Percentiles rank a stretch among this genome's conserved stretches.
Evolutionary conservation across 148 eudicot species (phyloP).

Genomic region (Cornus controversa): DNA sequence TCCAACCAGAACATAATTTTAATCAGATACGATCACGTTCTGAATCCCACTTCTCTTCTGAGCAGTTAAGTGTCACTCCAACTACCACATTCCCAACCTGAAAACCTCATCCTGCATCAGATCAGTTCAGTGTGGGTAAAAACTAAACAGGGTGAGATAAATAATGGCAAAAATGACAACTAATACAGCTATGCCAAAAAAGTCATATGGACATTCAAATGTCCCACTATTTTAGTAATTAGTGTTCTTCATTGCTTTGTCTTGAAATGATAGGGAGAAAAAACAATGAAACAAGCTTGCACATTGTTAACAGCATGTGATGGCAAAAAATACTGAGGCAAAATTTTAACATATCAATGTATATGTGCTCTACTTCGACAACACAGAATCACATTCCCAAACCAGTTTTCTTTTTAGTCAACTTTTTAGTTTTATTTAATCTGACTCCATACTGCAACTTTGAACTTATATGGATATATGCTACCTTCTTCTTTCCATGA

Average conservation of each 20-base stretch:
- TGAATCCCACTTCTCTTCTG: constrained; percentile 4
- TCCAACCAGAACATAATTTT: background rate
- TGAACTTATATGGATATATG: background rate
- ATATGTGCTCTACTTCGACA: background rate
- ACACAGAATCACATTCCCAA: background rate
- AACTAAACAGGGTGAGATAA: constrained; percentile 3
- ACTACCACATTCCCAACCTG: constrained; percentile 4
- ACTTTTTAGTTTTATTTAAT: background rate
- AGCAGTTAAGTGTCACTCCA: background rate
- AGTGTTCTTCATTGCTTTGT: background rate
- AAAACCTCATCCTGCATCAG: constrained; percentile 13
- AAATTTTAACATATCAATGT: background rate
- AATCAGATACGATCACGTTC: background rate
- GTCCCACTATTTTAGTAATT: background rate
- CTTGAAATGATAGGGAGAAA: background rate
- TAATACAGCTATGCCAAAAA: background rate
- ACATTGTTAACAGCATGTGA: background rate
- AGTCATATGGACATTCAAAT: background rate
- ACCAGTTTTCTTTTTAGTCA: background rate
- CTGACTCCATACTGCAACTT: background rate
- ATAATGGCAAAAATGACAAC: constrained; percentile 4
- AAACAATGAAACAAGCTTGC: background rate
- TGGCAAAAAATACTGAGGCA: background rate
- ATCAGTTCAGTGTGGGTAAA: background rate
- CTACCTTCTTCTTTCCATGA: constrained; percentile 4